Evolutionary conservation across 345 rosid genomes (phyloP), one percentile per base, ranked within the genome.

Genomic region (Physaria fendleri): DNA sequence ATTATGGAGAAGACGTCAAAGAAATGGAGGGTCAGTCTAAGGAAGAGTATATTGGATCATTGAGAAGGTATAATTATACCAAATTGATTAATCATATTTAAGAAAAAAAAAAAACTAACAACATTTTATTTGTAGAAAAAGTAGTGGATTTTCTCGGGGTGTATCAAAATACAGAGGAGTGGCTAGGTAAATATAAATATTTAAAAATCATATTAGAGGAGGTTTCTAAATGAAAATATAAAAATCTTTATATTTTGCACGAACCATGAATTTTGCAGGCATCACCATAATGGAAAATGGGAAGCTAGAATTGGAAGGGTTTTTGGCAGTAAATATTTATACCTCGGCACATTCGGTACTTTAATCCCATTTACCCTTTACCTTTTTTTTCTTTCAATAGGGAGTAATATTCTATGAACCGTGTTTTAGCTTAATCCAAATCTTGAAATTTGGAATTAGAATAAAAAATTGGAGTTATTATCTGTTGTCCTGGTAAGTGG

Each of bases 121-220:
- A 23, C 2, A 7, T 32, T 50, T 33, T 30, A n/a, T 39, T 33
- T 49, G 45, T 77, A 93, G 99, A 56, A 93, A 89, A 70, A 89
- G 97, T 58, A 93, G 90, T 71, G 97, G 99, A 43, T 93, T 93
- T 56, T 89, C 97, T 38, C 97, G 97, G 3, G 95, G 99, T 8
- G 94, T 86, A 12, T 93, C 99, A 3, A 93, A 93, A 63, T 93
- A 83, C 37, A 77, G 99, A 82, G 99, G 97, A 1, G 97, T 93
- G 1, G 97, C 99, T 21, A 86, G 95, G 99, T 92, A 81, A 10
- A 46, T 39, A 37, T 23, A 11, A 40, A 22, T 58, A 55, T n/a
- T n/a, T n/a, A 10, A 27, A n/a, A 25, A 28, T 6, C 45, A 22
- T 38, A 56, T 10, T 45, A 21, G 10, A n/a, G n/a, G n/a, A n/a